phyloP scores from a whole-genome alignment of 805 yeast species.

The Maudiozyma bulderi region DNA sequence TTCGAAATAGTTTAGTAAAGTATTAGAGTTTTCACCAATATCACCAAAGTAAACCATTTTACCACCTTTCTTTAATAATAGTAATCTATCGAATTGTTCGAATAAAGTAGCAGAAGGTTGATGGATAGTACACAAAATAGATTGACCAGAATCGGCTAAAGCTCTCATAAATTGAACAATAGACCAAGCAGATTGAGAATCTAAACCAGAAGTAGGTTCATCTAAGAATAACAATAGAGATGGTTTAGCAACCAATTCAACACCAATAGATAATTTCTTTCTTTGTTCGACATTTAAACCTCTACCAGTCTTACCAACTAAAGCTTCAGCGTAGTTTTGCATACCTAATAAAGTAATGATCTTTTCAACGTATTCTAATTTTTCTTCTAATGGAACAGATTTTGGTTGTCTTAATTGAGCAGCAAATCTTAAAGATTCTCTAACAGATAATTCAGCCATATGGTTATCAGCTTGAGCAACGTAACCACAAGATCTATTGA shows the following conservation, averaged over 20 bases:
- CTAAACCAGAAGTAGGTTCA: conserved; percentile 69
- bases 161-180: conserved; percentile 58
- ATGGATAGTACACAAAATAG: conserved; percentile 67
- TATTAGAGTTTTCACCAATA: conserved; percentile 52
- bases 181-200: conserved; percentile 60
- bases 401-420: conserved; percentile 64
- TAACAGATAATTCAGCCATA: conserved; percentile 56
- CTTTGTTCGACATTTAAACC: conserved; percentile 64
- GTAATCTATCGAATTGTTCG: conserved; percentile 56
- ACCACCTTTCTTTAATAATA: conserved; percentile 67
- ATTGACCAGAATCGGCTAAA: conserved; percentile 63
- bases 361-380: conserved; percentile 58
- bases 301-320: conserved; percentile 67
- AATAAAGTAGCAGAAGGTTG: conserved; percentile 67
- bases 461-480: conserved; percentile 78
- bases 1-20: conserved; percentile 59
- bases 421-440: conserved; percentile 64
- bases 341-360: conserved; percentile 59
- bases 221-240: conserved; percentile 52
- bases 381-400: conserved; percentile 46
- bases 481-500: conserved; percentile 71
- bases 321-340: conserved; percentile 65
- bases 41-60: conserved; percentile 76
- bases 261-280: conserved; percentile 61
- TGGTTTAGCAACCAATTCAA: conserved; percentile 63